These are phyloP conservation scores for Candida railenensis DNA, from an alignment of 805 yeast species.

Conservation along the genomic window DNA sequence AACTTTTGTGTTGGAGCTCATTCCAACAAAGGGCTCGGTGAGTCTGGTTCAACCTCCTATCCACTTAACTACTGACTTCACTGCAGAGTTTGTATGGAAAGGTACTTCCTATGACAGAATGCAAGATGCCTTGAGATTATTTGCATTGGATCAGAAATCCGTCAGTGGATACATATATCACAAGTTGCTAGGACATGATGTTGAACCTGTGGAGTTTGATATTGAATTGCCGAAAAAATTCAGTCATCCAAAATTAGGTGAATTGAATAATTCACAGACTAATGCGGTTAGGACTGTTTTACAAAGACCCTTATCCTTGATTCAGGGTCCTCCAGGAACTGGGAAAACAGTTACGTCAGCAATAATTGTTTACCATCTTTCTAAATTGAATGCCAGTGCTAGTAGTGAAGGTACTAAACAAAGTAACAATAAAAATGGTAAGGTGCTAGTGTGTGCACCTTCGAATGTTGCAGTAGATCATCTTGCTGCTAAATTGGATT, in stretches of 20 bases:
- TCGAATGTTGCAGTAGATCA: slow-evolving; percentile 95
- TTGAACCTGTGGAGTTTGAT: slow-evolving; percentile 60
- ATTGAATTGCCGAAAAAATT: slow-evolving; percentile 59
- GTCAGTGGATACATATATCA: slow-evolving; percentile 76
- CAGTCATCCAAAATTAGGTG: slow-evolving; percentile 65
- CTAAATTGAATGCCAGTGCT: slow-evolving; percentile 42
- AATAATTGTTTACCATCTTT: slow-evolving; percentile 75
- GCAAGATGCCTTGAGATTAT: slow-evolving; percentile 71
- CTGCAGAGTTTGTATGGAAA: slow-evolving; percentile 88
- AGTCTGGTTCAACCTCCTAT: slow-evolving; percentile 49
- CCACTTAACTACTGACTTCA: slow-evolving; percentile 60
- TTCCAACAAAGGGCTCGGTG: slow-evolving; percentile 27
- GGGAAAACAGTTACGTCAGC: slow-evolving; percentile 96
- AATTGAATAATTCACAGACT: slow-evolving; percentile 74
- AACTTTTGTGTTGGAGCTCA: slow-evolving; percentile 70
- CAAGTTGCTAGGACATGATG: slow-evolving; percentile 77
- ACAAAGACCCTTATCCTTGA: slow-evolving; percentile 70
- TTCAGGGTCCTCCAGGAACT: slow-evolving; percentile 85
- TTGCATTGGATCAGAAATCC: slow-evolving; percentile 69
- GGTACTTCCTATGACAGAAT: slow-evolving; percentile 79
- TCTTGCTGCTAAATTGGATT: slow-evolving; percentile 67
- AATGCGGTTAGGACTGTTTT: slow-evolving; percentile 72
- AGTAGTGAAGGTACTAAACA: not conserved
- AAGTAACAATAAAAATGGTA: slow-evolving; percentile 35
- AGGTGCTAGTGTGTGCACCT: slow-evolving; percentile 88